These are phyloP conservation scores for Zygoascus hellenicus DNA, from an alignment of 1,139 yeast genomes.

Conservation along the genomic window DNA sequence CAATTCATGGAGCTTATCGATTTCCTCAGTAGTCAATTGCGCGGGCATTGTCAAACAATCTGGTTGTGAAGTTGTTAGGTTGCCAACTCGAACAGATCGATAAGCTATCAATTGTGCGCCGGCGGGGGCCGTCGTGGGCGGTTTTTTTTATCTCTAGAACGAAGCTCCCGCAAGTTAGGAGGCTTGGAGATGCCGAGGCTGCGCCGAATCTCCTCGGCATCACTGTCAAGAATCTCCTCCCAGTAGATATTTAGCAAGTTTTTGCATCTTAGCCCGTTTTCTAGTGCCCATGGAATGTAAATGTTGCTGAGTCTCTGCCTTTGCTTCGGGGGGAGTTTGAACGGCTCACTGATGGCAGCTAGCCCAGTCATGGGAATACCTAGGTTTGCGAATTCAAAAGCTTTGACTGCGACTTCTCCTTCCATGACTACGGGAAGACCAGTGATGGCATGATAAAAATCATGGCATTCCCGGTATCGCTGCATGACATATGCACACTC, in stretches of 20 bases:
- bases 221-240: slow-evolving; percentile 76
- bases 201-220: slow-evolving; percentile 61
- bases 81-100: too few relatives aligned
- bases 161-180: slow-evolving; percentile 69
- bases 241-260: slow-evolving; percentile 87
- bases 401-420: slow-evolving; percentile 91
- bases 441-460: slow-evolving; percentile 88
- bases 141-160: slow-evolving; percentile 34
- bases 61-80: neutral
- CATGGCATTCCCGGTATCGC: slow-evolving; percentile 94
- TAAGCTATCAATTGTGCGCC: too few relatives aligned
- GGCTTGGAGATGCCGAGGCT: slow-evolving; percentile 70
- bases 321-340: slow-evolving; percentile 55
- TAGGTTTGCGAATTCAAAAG: slow-evolving; percentile 85
- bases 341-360: slow-evolving; percentile 84
- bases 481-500: slow-evolving; percentile 89
- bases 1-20: slow-evolving; percentile 14
- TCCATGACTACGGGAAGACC: slow-evolving; percentile 88
- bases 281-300: slow-evolving; percentile 86
- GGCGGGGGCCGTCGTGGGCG: neutral
- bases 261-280: slow-evolving; percentile 65
- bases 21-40: slow-evolving; percentile 10
- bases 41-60: neutral
- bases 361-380: slow-evolving; percentile 96
- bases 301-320: slow-evolving; percentile 45